Evolutionary conservation across 2,329 filamentous ascomycete genomes (phyloP).

Genomic region (Teratosphaeria gauchensis): DNA sequence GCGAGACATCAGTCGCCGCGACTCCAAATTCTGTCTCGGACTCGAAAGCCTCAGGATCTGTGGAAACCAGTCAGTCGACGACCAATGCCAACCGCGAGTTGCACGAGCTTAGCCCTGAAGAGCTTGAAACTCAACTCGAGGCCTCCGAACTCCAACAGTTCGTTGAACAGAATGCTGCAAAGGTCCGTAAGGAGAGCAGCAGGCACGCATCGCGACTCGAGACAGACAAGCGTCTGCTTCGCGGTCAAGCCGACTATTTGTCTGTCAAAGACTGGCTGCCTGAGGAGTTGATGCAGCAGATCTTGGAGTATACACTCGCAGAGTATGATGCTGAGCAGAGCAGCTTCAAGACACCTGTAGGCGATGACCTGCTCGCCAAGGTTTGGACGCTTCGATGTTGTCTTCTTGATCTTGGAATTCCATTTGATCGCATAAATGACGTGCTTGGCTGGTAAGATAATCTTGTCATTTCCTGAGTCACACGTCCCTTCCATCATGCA

Average conservation of each 20-base stretch:
- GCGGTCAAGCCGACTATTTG: slow-evolving; percentile 65
- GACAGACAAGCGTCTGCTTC: slow-evolving; percentile 74
- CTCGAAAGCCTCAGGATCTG: slow-evolving; percentile 7
- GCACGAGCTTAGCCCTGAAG: slow-evolving; percentile 64
- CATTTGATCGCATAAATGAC: slow-evolving; percentile 51
- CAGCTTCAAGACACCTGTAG: slow-evolving; percentile 43
- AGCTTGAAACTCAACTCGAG: slow-evolving; percentile 82
- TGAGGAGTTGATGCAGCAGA: slow-evolving; percentile 64
- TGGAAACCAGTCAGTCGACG: slow-evolving; percentile 16
- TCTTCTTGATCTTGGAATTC: slow-evolving; percentile 58
- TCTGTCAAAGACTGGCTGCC: slow-evolving; percentile 71
- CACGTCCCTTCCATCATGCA: background rate
- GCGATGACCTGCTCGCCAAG: slow-evolving; percentile 69
- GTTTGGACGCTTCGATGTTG: slow-evolving; percentile 78
- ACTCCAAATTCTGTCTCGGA: slow-evolving; percentile 13
- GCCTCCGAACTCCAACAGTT: slow-evolving; percentile 81
- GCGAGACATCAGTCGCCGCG: slow-evolving; percentile 17
- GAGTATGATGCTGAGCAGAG: slow-evolving; percentile 43
- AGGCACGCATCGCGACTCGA: slow-evolving; percentile 70
- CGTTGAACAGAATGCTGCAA: slow-evolving; percentile 73
- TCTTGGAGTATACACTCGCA: slow-evolving; percentile 62
- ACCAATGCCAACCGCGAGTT: slow-evolving; percentile 26
- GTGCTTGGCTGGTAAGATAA: slow-evolving; percentile 41
- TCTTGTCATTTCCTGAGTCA: background rate
- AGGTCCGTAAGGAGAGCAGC: slow-evolving; percentile 67